Base-by-base conservation (phyloP, 2,329 filamentous ascomycete genomes). In the Fusarium penzigii region DNA sequence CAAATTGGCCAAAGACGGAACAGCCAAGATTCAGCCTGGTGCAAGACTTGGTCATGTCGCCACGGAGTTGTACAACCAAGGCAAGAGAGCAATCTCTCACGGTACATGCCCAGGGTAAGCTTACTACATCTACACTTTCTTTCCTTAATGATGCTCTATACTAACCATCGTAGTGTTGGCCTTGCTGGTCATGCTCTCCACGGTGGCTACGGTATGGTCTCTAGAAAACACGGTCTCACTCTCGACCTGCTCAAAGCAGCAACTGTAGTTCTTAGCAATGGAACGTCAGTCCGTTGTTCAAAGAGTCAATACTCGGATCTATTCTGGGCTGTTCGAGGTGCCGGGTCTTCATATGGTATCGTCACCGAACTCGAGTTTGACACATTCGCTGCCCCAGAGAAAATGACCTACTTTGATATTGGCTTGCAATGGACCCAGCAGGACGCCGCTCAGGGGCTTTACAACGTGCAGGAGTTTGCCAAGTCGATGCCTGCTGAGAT, bases 61-160 rank as follows among this genome's bases (percentile, higher is more conserved):
- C 0, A 68, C 59, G 4, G 70, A 75, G 61, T 65, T 79, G 0
- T 73, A 69, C 46, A 63, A 66, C 32, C 74, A 77, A 46, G 75
- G 73, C 1, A 67, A 59, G 61, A 73, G 64, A 4, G 78, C 75
- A 5, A 68, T 82, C 6, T 70, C 75, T 39, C 78, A 82, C 51
- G 79, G 79, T 29, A 80, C 78, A 6, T 82, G 79, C 58, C 77
- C 79, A 2, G 76, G 73, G 77, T 78, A 59, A 66, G 72, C 20
- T 53, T 1, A 6, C 8, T 41, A 5, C 36, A 2, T 10, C 20
- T 7, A 12, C 11, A 12, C 2, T 1, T 44, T n/a, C 12, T 12
- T 34, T 7, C 5, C 14, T 1, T 7, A 1, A 13, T 6, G 16
- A 25, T 25, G 7, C 7, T 25, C 7, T 6, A 11, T 41, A 12